Percentiles rank a stretch among this genome's conserved stretches.
phyloP scores from a whole-genome alignment of 179 eudicot species.

The Carnegiea gigantea region DNA sequence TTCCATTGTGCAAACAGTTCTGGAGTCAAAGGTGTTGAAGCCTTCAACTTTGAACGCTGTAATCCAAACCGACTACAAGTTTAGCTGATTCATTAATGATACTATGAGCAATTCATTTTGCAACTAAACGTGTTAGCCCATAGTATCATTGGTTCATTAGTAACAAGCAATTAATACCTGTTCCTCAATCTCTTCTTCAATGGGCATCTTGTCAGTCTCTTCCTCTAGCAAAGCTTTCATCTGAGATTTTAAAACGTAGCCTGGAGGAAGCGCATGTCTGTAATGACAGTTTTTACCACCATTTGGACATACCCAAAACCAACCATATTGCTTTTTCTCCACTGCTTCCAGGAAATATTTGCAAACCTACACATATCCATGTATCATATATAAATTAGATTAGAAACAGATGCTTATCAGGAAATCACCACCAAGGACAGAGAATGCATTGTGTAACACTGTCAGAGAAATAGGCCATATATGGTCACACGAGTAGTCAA shows the following conservation, averaged over 20 bases:
- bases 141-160: neutral
- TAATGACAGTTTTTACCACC: slow-evolving; percentile 86
- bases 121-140: neutral
- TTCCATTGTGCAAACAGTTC: slow-evolving; percentile 82
- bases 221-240: slow-evolving; percentile 97
- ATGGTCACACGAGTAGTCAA: neutral
- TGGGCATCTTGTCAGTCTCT: slow-evolving; percentile 71
- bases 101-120: neutral
- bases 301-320: slow-evolving; percentile 99
- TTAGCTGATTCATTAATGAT: slow-evolving; percentile 14
- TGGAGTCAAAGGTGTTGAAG: slow-evolving; percentile 83
- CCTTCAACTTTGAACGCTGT: slow-evolving; percentile 77
- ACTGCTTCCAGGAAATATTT: slow-evolving; percentile 92
- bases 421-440: neutral
- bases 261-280: slow-evolving; percentile 98
- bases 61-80: slow-evolving; percentile 14
- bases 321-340: slow-evolving; percentile 97
- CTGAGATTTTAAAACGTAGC: slow-evolving; percentile 88
- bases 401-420: neutral
- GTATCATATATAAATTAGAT: neutral
- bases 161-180: slow-evolving; percentile 50
- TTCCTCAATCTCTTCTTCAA: slow-evolving; percentile 94
- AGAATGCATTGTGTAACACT: no score
- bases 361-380: slow-evolving; percentile 55
- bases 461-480: neutral